Evolutionary conservation across 129 eudicot species (phyloP).

Genomic region (Flaveria bidentis): DNA sequence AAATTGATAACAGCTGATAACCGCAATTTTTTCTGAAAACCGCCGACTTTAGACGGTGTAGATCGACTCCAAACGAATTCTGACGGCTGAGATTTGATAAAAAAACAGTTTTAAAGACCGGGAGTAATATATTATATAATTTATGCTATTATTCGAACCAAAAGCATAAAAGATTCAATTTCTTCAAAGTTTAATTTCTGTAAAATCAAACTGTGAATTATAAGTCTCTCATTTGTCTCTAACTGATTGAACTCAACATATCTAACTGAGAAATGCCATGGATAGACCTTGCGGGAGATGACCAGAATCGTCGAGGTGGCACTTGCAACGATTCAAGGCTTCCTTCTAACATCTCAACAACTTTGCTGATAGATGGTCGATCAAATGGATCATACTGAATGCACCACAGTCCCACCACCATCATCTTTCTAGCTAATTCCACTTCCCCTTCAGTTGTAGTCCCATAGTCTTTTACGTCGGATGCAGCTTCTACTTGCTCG

Average conservation of each 20-base stretch:
- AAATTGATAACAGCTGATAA: too few species aligned
- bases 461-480: conserved; percentile 2
- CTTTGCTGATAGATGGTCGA: conserved; percentile 16
- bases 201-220: too few species aligned
- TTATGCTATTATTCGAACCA: too few species aligned
- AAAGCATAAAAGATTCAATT: too few species aligned
- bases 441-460: conserved; percentile 33
- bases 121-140: too few species aligned
- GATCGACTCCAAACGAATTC: too few species aligned
- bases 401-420: conserved; percentile 60
- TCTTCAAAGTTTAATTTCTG: too few species aligned
- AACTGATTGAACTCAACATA: background rate
- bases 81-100: too few species aligned
- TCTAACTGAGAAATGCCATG: background rate
- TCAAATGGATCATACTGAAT: conserved; percentile 46
- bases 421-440: conserved; percentile 48
- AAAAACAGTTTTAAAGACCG: too few species aligned
- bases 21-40: too few species aligned
- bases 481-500: conserved; percentile 32
- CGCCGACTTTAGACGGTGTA: too few species aligned
- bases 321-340: conserved; percentile 21
- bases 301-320: conserved; percentile 17
- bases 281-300: background rate
- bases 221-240: too few species aligned
- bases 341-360: conserved; percentile 26